These are phyloP conservation scores for Wallacemonas rigidus DNA, from an alignment of 208 protist genomes.

Conservation along the genomic window DNA sequence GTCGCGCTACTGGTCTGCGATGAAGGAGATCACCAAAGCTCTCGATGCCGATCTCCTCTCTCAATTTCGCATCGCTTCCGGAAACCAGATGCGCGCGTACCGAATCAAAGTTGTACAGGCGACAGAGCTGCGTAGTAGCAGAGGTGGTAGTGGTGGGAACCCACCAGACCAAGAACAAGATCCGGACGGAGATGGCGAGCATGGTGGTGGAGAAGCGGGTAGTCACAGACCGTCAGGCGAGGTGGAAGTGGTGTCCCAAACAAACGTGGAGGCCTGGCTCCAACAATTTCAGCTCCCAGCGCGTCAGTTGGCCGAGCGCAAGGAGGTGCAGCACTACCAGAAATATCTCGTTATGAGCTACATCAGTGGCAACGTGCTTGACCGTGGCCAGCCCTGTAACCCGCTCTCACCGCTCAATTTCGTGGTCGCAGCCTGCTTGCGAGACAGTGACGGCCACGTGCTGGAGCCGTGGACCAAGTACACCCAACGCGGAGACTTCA, in stretches of 20 bases:
- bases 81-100: conserved; percentile 51
- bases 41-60: conserved; percentile 76
- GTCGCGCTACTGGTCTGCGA: conserved; percentile 56
- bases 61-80: conserved; percentile 48
- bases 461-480: conserved; percentile 78
- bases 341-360: conserved; percentile 70
- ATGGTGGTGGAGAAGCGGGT: background rate
- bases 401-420: conserved; percentile 58
- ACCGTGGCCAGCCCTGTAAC: conserved; percentile 62
- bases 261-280: conserved; percentile 64
- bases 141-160: background rate
- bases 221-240: background rate
- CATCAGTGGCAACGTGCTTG: conserved; percentile 60
- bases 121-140: background rate
- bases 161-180: too few species aligned
- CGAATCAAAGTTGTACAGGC: conserved; percentile 35
- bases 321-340: conserved; percentile 51
- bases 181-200: too few species aligned
- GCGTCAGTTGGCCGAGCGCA: conserved; percentile 48
- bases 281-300: conserved; percentile 35
- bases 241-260: conserved; percentile 19
- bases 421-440: conserved; percentile 58
- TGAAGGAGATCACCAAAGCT: conserved; percentile 39
- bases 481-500: conserved; percentile 49
- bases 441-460: conserved; percentile 40